A percentile compares a stretch with the other conserved stretches of the same genome.
Conservation (phyloP, 2,329 filamentous ascomycete genomes). For the Magnaporthales sp. region DNA sequence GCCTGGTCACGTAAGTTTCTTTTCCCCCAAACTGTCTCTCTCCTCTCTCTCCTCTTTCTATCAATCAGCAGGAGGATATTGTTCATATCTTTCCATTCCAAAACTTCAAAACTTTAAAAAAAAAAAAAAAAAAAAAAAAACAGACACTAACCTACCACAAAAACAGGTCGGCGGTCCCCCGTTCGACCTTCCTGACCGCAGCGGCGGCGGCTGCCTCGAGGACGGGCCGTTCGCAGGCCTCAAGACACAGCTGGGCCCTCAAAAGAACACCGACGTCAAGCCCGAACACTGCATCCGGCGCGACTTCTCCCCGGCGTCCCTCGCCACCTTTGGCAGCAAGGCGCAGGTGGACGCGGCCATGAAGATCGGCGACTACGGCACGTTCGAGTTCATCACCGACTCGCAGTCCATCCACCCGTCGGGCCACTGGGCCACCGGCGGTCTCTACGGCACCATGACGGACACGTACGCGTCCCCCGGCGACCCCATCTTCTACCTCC, state of each 20-base stretch:
- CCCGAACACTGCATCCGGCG: neutral
- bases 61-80: too few species aligned
- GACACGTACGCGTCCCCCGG: neutral
- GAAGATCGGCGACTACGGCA: neutral
- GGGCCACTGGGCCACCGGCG: neutral
- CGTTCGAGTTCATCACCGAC: neutral
- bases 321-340: neutral
- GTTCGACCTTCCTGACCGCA: neutral
- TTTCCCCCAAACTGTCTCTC: too few species aligned
- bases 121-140: too few species aligned
- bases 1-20: neutral
- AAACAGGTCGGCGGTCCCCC: neutral
- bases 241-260: neutral
- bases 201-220: conserved; percentile 2
- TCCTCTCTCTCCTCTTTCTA: too few species aligned
- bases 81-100: too few species aligned
- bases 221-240: neutral
- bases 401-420: neutral
- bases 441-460: neutral
- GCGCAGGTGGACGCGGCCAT: neutral
- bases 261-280: neutral
- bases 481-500: conserved; percentile 17
- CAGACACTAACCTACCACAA: neutral
- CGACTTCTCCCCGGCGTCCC: neutral
- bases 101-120: too few species aligned